These are phyloP conservation scores for Hypoxylon sp. DNA, from an alignment of 2,329 filamentous ascomycete genomes.

Conservation along the genomic window DNA sequence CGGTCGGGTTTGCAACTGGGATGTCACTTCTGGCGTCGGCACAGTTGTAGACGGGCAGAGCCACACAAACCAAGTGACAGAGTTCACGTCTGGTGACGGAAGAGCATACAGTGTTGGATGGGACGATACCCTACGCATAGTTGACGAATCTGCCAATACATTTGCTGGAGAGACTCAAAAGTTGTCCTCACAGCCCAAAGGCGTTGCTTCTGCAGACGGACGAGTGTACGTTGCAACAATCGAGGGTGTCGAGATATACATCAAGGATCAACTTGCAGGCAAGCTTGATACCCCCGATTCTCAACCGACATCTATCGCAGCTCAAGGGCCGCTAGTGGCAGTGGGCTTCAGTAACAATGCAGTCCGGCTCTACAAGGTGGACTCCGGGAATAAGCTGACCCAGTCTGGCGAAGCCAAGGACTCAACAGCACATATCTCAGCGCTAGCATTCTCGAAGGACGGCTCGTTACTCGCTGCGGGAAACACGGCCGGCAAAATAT, in stretches of 20 bases:
- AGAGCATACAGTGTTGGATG: slow-evolving; percentile 90
- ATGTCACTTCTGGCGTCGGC: slow-evolving; percentile 77
- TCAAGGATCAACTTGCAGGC: slow-evolving; percentile 72
- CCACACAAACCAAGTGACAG: slow-evolving; percentile 88
- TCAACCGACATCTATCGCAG: slow-evolving; percentile 78
- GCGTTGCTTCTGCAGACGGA: slow-evolving; percentile 55
- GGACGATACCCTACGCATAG: slow-evolving; percentile 89
- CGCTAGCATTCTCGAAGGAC: slow-evolving; percentile 85
- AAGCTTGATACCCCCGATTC: slow-evolving; percentile 72
- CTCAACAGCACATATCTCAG: slow-evolving; percentile 80
- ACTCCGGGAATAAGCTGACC: slow-evolving; percentile 69
- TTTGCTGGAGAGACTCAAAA: slow-evolving; percentile 79
- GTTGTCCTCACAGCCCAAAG: slow-evolving; percentile 82
- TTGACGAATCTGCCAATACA: slow-evolving; percentile 81
- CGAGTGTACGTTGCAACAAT: slow-evolving; percentile 66
- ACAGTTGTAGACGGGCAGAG: slow-evolving; percentile 81
- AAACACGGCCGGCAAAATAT: slow-evolving; percentile 87
- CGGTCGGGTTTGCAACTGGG: slow-evolving; percentile 88
- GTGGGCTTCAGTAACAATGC: slow-evolving; percentile 82
- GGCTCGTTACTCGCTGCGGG: slow-evolving; percentile 87
- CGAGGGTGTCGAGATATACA: slow-evolving; percentile 71
- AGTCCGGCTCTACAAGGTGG: slow-evolving; percentile 80
- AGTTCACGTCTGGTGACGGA: slow-evolving; percentile 74
- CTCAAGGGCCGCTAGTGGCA: slow-evolving; percentile 76
- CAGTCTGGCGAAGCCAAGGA: slow-evolving; percentile 73